Conservation (phyloP, 1,284 basidiomycete genomes). For the Serendipita sp. region DNA sequence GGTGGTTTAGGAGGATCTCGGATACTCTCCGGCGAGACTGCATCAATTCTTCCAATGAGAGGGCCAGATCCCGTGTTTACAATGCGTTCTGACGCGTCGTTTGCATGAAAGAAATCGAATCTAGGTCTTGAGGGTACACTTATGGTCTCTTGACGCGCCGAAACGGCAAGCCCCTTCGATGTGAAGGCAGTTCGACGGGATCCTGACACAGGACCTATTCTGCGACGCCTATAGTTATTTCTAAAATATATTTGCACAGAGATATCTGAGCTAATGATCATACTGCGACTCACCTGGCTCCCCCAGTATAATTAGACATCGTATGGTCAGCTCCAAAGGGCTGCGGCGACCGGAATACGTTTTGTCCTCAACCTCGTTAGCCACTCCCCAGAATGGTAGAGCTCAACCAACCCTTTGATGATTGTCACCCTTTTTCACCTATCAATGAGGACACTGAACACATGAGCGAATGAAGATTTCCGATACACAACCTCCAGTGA, state of each 20-base stretch:
- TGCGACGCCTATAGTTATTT: background rate
- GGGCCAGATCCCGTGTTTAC: background rate
- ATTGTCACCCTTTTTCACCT: too few species aligned
- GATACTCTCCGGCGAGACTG: too few species aligned
- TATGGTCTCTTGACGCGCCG: background rate
- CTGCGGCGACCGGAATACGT: background rate
- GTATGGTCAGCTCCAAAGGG: background rate
- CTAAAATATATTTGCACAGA: background rate
- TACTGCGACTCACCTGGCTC: background rate
- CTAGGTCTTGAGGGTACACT: background rate
- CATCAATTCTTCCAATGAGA: background rate
- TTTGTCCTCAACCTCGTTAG: background rate
- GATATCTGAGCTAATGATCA: background rate
- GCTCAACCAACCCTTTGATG: background rate
- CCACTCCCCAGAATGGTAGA: background rate
- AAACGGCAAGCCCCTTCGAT: background rate
- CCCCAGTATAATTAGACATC: slow-evolving; percentile 5
- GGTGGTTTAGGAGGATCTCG: too few species aligned
- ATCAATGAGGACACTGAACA: too few species aligned
- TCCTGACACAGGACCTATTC: background rate
- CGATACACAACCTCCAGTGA: too few species aligned
- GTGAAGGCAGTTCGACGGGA: background rate
- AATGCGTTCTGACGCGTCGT: background rate
- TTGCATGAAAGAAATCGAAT: background rate
- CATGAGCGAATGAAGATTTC: too few species aligned